Evolutionary conservation across 2,329 filamentous ascomycete genomes (phyloP).

Genomic region (Penicillium olsonii): DNA sequence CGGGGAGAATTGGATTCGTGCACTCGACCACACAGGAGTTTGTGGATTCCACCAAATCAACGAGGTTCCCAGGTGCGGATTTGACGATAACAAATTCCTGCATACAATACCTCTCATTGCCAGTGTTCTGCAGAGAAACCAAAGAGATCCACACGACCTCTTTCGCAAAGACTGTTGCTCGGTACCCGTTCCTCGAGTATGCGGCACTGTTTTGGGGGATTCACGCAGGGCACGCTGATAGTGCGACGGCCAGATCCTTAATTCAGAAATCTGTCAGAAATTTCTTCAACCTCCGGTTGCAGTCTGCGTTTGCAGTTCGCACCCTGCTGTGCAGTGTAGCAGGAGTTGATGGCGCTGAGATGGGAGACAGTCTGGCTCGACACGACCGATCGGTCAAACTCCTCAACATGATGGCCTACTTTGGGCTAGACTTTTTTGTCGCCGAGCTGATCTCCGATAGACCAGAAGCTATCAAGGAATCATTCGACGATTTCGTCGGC

Average conservation of each 20-base stretch:
- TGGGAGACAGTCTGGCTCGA: slow-evolving; percentile 1
- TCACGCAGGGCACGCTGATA: not conserved
- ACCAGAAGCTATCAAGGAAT: not conserved
- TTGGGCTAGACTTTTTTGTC: not conserved
- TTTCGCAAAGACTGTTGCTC: not conserved
- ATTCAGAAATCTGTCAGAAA: not conserved
- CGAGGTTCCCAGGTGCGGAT: not conserved
- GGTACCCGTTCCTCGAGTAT: slow-evolving; percentile 2
- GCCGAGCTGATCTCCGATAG: not conserved
- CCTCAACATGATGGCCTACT: slow-evolving; percentile 2
- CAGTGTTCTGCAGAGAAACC: slow-evolving; percentile 1
- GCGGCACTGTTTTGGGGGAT: slow-evolving; percentile 1
- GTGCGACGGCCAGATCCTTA: not conserved
- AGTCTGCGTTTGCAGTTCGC: not conserved
- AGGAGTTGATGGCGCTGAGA: not conserved
- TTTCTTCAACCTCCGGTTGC: slow-evolving; percentile 1
- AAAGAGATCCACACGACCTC: not conserved
- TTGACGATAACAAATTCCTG: not conserved
- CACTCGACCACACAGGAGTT: slow-evolving; percentile 2
- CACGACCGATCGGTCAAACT: slow-evolving; percentile 1
- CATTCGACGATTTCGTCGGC: not conserved
- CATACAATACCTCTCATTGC: slow-evolving; percentile 1
- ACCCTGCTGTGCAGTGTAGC: not conserved
- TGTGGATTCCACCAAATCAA: not conserved
- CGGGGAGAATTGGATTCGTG: not conserved